phyloP scores from a whole-genome alignment of 2,329 filamentous ascomycete genomes.

The Penicillium sp. region DNA sequence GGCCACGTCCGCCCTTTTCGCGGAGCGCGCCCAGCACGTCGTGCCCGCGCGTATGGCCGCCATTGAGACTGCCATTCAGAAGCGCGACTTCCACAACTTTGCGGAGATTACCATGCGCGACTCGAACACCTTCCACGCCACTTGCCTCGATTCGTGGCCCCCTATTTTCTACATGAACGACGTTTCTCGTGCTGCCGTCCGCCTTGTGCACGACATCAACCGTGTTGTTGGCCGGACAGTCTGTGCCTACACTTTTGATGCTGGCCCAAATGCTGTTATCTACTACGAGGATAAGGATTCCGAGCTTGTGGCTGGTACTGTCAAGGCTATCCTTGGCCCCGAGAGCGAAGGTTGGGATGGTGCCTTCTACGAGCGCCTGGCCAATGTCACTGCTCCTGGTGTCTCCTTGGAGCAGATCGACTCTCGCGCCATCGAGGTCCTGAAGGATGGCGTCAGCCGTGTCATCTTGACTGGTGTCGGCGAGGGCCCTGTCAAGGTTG shows the following conservation, averaged over 20 bases:
- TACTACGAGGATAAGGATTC: constrained; percentile 86
- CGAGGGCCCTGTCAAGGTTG: constrained; percentile 76
- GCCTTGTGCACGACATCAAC: constrained; percentile 87
- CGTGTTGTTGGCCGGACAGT: constrained; percentile 70
- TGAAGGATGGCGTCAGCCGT: constrained; percentile 77
- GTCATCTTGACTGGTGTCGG: constrained; percentile 91
- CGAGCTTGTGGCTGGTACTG: constrained; percentile 67
- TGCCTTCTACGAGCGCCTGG: constrained; percentile 54
- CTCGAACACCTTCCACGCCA: constrained; percentile 94
- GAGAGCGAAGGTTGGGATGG: constrained; percentile 52
- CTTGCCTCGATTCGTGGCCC: constrained; percentile 89
- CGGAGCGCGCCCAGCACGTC: constrained; percentile 66
- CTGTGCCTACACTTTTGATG: constrained; percentile 95
- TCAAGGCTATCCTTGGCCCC: constrained; percentile 71
- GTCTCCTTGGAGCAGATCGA: constrained; percentile 61
- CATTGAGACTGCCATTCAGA: constrained; percentile 77
- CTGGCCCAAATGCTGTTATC: constrained; percentile 92
- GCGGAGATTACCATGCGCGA: constrained; percentile 93
- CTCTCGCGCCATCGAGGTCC: constrained; percentile 53
- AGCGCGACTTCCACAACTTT: constrained; percentile 79
- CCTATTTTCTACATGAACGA: constrained; percentile 99
- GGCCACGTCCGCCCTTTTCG: constrained; percentile 82
- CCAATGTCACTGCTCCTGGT: constrained; percentile 47
- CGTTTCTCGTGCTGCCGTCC: constrained; percentile 78
- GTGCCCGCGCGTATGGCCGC: constrained; percentile 78